Conservation (phyloP, 1,284 basidiomycete species). For the Phellopilus nigrolimitatus region DNA sequence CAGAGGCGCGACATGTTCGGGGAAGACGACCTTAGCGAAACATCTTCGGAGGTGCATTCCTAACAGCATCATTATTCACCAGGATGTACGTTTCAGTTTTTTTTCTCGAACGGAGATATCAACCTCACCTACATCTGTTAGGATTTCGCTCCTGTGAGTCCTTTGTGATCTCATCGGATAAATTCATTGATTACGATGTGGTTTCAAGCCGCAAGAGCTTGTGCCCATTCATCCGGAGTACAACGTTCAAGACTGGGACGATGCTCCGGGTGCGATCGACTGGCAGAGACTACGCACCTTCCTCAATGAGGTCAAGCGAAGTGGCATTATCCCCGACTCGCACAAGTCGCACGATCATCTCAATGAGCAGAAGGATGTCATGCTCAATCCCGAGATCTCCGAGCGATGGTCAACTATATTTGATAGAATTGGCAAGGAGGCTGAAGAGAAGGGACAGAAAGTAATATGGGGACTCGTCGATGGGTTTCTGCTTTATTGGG, state of each 20-base stretch:
- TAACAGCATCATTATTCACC: constrained; percentile 81
- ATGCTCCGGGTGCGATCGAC: constrained; percentile 76
- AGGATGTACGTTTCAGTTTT: constrained; percentile 62
- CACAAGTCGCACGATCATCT: constrained; percentile 83
- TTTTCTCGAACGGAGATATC: constrained; percentile 11
- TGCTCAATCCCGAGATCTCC: constrained; percentile 41
- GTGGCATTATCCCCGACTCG: constrained; percentile 57
- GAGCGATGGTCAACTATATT: constrained; percentile 51
- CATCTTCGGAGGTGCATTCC: constrained; percentile 76
- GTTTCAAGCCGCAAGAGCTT: constrained; percentile 62
- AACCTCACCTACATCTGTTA: constrained; percentile 25
- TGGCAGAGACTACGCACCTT: constrained; percentile 68
- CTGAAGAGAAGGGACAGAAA: constrained; percentile 38
- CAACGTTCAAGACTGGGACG: constrained; percentile 92
- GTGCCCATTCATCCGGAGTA: constrained; percentile 77
- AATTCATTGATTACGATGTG: constrained; percentile 15
- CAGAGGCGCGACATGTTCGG: constrained; percentile 80
- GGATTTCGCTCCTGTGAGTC: constrained; percentile 78
- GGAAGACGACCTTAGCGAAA: constrained; percentile 94
- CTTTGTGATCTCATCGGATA: not conserved
- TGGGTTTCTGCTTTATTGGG: constrained; percentile 92
- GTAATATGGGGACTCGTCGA: constrained; percentile 83
- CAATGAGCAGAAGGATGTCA: constrained; percentile 72
- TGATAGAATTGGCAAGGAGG: constrained; percentile 38
- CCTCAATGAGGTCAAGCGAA: constrained; percentile 50